Base-by-base conservation (phyloP, 495 filamentous ascomycete genomes). In the Aspergillus carlsbadensis region DNA sequence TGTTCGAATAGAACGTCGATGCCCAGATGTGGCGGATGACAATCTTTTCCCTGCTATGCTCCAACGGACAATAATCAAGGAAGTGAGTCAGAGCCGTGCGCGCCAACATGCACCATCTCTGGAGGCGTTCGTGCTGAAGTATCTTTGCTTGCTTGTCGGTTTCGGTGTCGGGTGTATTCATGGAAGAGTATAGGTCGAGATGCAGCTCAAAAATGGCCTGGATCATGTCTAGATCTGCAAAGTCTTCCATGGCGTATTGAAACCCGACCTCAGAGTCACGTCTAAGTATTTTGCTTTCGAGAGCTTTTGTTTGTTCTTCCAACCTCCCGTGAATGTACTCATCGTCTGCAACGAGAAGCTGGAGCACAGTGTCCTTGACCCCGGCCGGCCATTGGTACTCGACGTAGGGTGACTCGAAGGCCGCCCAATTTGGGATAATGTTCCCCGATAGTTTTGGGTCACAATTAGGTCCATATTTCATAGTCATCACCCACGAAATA, bases 131-230 rank as follows among this genome's bases (percentile, higher is more conserved):
- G 54, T 82, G 82, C 56, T 91, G 88, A 33, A 81, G 65, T 36
- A 79, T 55, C 47, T 84, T 76, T 33, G 82, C 86, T 14, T 62
- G 73, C 37, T 74, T 66, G 44, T 87, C 84, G 18, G 89, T 83
- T 13, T 85, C 83, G 55, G 84, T 91, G 65, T 80, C 86, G 0
- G 89, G 85, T 56, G 87, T 86, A 15, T 87, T 93, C 53, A 90
- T 87, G 14, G 84, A 77, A 34, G 87, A 84, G 61, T 89, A 96
- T 7, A 92, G 77, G 53, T 97, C 93, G 2, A 98, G 76, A 62
- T 97, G 91, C 8, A 99, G 76, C 68, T 99, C 94, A 57, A 91
- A 92, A 1, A 95, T 74, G 50, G 86, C 85, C 62, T 97, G 83
- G 1, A 86, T 77, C 66, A 93, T 82, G n/a, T 82, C 75, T 29